phyloP scores from a whole-genome alignment of 78 protist genomes.

The Dictyostelium intermedium region DNA sequence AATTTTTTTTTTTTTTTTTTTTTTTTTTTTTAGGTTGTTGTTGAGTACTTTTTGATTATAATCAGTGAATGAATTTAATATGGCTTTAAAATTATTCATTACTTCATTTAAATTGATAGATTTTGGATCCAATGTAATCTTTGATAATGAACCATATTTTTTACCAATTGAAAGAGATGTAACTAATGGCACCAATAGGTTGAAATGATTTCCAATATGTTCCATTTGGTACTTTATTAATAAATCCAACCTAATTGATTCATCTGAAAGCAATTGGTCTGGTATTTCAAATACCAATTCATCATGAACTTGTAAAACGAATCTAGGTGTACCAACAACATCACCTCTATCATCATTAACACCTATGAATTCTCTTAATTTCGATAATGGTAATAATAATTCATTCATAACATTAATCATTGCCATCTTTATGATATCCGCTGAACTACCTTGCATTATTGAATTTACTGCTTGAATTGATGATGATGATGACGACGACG shows the following conservation, averaged over 20 bases:
- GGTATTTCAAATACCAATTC: constrained; percentile 86
- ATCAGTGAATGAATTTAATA: neutral
- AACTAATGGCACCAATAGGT: neutral
- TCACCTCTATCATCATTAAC: neutral
- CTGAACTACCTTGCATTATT: constrained; percentile 84
- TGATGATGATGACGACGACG: neutral
- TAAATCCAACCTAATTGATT: neutral
- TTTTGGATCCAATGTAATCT: neutral
- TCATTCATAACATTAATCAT: constrained; percentile 52
- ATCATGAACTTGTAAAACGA: constrained; percentile 84
- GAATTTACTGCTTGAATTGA: constrained; percentile 39
- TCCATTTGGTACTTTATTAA: constrained; percentile 18
- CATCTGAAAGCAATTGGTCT: neutral
- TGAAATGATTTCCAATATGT: neutral
- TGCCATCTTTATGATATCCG: constrained; percentile 82
- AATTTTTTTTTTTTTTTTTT: no score
- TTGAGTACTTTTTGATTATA: neutral
- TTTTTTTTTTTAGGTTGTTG: no score
- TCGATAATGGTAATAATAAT: neutral
- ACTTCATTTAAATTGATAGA: neutral
- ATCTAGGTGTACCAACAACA: constrained; percentile 13
- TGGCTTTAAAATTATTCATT: neutral
- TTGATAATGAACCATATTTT: constrained; percentile 8
- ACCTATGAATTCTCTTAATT: neutral
- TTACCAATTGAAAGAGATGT: constrained; percentile 7